phyloP scores from a whole-genome alignment of 345 rosid species.

The Rhizophora apiculata region DNA sequence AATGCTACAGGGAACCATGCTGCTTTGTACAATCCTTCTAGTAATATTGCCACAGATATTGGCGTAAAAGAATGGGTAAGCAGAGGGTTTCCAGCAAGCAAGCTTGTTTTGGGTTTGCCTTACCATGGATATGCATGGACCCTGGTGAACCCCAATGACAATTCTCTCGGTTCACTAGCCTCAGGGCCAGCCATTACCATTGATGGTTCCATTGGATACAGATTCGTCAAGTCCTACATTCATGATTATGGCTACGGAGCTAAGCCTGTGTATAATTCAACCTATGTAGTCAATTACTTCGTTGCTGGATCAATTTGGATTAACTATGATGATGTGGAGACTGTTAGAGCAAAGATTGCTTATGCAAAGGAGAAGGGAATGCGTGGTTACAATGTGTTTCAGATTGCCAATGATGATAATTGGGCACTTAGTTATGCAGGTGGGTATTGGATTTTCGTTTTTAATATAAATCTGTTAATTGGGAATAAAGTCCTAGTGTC shows the following conservation, averaged over 20 bases:
- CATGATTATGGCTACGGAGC: constrained; percentile 22
- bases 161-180: constrained; percentile 12
- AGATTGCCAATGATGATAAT: constrained; percentile 28
- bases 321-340: constrained; percentile 41
- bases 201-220: constrained; percentile 29
- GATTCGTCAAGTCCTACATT: constrained; percentile 13
- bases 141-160: constrained; percentile 19
- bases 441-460: neutral
- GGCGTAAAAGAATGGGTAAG: constrained; percentile 30
- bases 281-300: constrained; percentile 32
- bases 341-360: constrained; percentile 29
- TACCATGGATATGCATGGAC: constrained; percentile 37
- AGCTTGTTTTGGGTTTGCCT: constrained; percentile 32
- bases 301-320: constrained; percentile 31
- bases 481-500: too few relatives aligned
- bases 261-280: constrained; percentile 22
- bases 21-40: constrained; percentile 23
- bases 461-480: too few relatives aligned
- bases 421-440: constrained; percentile 45
- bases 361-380: constrained; percentile 39
- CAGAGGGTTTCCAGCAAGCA: constrained; percentile 23
- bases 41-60: constrained; percentile 22
- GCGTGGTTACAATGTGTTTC: constrained; percentile 39
- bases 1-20: constrained; percentile 32
- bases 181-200: constrained; percentile 6